Evolutionary conservation across 768 basidiomycete species (phyloP).

Genomic region (Mycena amicta): DNA sequence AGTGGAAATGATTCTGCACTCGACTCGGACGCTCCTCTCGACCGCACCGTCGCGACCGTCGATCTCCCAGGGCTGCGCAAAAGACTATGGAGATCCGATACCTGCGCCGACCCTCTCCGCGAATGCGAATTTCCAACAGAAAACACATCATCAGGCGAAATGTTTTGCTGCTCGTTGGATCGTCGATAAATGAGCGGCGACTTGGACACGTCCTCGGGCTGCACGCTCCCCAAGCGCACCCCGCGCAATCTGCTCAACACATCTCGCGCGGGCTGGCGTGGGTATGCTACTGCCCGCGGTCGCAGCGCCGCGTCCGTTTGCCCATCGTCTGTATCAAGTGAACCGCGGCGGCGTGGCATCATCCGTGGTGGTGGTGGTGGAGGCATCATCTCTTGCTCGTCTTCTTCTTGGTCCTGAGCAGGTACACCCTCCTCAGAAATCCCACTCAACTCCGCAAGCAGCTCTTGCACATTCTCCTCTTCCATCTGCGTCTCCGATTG

Average conservation of each 20-base stretch:
- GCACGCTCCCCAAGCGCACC: not conserved
- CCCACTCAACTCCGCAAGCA: not conserved
- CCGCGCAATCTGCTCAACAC: not conserved
- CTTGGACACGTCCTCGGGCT: not conserved
- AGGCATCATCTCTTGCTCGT: not conserved
- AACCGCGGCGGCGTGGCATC: not conserved
- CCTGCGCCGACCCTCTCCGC: not conserved
- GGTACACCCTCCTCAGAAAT: not conserved
- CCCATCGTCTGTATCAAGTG: not conserved
- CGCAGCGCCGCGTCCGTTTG: not conserved
- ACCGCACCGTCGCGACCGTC: constrained; percentile 4
- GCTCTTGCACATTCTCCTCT: not conserved
- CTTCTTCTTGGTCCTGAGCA: not conserved
- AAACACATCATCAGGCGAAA: not conserved
- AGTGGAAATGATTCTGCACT: constrained; percentile 38
- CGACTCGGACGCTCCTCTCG: constrained; percentile 19
- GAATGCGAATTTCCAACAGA: not conserved
- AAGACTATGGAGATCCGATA: no score
- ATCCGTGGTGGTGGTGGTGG: not conserved
- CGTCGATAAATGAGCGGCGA: not conserved
- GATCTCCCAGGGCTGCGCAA: not conserved
- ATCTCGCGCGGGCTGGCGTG: not conserved
- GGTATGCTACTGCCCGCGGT: not conserved
- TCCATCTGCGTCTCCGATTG: not conserved
- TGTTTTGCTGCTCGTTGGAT: not conserved